Evolutionary conservation across 2,329 filamentous ascomycete genomes (phyloP), one percentile per base, ranked within the genome.

Genomic region (Penicillium sp.): DNA sequence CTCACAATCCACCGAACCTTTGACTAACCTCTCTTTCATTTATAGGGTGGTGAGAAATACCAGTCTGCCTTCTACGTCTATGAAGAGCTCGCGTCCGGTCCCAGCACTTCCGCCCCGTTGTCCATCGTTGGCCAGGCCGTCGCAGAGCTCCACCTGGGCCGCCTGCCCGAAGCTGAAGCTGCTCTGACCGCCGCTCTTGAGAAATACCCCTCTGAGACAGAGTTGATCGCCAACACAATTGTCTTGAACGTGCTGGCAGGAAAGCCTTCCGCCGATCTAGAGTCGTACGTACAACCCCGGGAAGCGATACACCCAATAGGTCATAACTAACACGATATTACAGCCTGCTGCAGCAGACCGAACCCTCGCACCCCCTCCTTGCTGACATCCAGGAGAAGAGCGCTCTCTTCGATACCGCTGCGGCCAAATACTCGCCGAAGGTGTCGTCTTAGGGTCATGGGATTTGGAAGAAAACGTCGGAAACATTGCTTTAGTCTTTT

Each of bases 61-160:
- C 94, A 97, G 68, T 90, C 94, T 68, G 88, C 93, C 15, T 97
- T 96, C 75, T 97, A 99, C 79, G 93, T 97, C 55, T 97, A 91
- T 67, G 93, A 97, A 75, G 94, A 99, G 74, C 84, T 97, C 42
- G 93, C 94, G 4, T 90, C 96, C 68, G 87, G 90, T 23, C 88
- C 91, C 2, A 86, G 89, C 26, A 91, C 90, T 15, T 86, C 90
- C 42, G 90, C 90, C 13, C 81, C 87, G 46, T 81, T 86, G 61
- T 88, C 85, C 15, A 83, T 97, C 49, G 85, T 96, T 54, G 87
- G 90, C 17, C 94, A 97, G 76, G 93, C 92, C 21, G 85, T 97
- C 21, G 88, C 90, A 20, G 93, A 99, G 73, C 78, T 97, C 46
- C 94, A 97, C 68, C 85, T 97, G 23, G 92, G 91, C 44, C 85